These are phyloP conservation scores for Boletus patriciae DNA, from an alignment of 768 basidiomycete species.

Conservation along the genomic window DNA sequence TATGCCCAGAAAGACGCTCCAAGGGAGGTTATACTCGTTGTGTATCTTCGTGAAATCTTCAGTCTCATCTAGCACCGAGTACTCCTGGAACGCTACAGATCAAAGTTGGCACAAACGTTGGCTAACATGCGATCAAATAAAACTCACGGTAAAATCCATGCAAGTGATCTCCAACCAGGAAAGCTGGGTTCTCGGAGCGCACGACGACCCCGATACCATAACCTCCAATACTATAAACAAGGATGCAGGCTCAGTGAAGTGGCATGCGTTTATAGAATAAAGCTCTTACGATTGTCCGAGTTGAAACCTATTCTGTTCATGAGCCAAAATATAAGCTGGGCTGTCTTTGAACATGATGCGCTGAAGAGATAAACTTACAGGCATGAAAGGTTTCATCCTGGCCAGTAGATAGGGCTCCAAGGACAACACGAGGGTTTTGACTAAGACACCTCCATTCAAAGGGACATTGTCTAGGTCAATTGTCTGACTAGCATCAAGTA, in stretches of 20 bases:
- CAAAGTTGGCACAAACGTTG: conserved; percentile 12
- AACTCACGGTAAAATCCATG: conserved; percentile 31
- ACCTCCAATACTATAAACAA: conserved; percentile 17
- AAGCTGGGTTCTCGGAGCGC: conserved; percentile 15
- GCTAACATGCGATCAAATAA: not conserved
- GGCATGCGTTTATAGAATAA: not conserved
- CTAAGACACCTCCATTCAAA: conserved; percentile 46
- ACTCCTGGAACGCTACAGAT: conserved; percentile 31
- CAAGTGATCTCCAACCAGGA: conserved; percentile 17
- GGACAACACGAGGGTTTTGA: conserved; percentile 50
- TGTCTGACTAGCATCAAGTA: conserved; percentile 43
- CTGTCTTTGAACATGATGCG: not conserved
- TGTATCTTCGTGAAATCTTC: conserved; percentile 12
- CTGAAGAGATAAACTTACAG: conserved; percentile 40
- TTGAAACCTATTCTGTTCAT: conserved; percentile 10
- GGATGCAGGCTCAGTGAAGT: not conserved
- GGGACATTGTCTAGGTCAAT: conserved; percentile 51
- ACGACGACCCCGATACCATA: conserved; percentile 39
- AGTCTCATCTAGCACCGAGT: not conserved
- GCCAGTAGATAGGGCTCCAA: conserved; percentile 47
- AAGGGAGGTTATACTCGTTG: conserved; percentile 31
- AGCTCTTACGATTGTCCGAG: conserved; percentile 5
- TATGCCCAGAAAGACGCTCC: conserved; percentile 30
- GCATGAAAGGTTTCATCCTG: conserved; percentile 33
- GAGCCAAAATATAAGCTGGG: not conserved